Percentiles rank a stretch among this genome's conserved stretches.
phyloP scores from a whole-genome alignment of 2,329 filamentous ascomycete genomes.

The Stachybotrys echinatus region DNA sequence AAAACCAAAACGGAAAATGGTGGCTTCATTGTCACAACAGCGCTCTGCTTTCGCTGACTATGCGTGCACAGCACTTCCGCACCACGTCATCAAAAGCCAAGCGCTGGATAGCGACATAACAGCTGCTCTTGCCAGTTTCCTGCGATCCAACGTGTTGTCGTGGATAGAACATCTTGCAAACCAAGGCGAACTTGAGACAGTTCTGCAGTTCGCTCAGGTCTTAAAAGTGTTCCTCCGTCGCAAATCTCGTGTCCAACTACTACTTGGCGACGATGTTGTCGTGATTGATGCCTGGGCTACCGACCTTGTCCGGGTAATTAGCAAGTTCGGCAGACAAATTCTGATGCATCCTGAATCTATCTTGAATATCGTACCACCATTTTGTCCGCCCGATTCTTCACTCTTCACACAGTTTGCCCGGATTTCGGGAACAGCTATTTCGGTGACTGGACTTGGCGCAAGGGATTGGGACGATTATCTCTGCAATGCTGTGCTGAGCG shows the following conservation, averaged over 20 bases:
- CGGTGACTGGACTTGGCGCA: not conserved
- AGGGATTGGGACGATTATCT: not conserved
- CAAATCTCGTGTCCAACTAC: not conserved
- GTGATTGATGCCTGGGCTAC: not conserved
- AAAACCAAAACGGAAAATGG: constrained; percentile 1
- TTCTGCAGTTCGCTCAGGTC: not conserved
- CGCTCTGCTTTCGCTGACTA: not conserved
- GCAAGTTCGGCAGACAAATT: constrained; percentile 1
- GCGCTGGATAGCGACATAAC: not conserved
- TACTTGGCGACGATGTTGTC: not conserved
- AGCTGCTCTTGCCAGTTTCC: not conserved
- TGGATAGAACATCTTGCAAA: constrained; percentile 1
- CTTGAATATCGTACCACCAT: not conserved
- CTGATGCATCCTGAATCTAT: not conserved
- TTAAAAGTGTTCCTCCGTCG: not conserved
- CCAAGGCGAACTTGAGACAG: not conserved
- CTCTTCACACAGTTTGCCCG: not conserved
- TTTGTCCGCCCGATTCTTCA: not conserved
- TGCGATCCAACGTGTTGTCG: not conserved
- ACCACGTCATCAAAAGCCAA: not conserved
- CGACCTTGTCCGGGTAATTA: constrained; percentile 1
- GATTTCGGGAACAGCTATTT: not conserved
- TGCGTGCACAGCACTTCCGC: not conserved
- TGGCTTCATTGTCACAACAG: not conserved
- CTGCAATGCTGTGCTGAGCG: not conserved